Conservation (phyloP, 2,329 filamentous ascomycete species). For the Stemphylium beticola region DNA sequence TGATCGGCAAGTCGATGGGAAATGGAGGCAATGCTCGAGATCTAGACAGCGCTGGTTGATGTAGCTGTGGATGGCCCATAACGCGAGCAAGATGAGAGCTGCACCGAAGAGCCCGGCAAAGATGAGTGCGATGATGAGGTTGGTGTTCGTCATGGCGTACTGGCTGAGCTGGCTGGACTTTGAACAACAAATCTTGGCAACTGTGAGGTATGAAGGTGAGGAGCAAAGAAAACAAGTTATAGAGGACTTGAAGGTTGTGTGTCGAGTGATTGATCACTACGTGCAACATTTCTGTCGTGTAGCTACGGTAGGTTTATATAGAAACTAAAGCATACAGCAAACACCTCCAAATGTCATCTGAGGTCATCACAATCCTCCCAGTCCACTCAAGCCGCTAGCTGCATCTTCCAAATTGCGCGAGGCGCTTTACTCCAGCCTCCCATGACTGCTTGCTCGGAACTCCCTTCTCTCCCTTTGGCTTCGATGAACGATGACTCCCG, state of each 20-base stretch:
- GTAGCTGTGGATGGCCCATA: conserved; percentile 27
- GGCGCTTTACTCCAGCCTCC: too few species aligned
- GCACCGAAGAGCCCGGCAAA: conserved; percentile 31
- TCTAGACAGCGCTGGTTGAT: conserved; percentile 23
- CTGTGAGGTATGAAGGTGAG: not conserved
- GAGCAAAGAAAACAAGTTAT: not conserved
- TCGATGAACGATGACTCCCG: not conserved
- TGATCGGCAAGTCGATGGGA: not conserved
- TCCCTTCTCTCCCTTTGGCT: not conserved
- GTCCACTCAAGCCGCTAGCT: not conserved
- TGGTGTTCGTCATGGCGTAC: conserved; percentile 17
- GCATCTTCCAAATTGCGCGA: too few species aligned
- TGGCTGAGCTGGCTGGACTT: not conserved
- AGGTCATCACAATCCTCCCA: not conserved
- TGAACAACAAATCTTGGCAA: not conserved
- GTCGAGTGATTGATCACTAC: not conserved
- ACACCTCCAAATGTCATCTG: not conserved
- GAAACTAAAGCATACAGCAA: not conserved
- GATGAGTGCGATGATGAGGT: conserved; percentile 25
- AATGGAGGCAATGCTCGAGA: conserved; percentile 26
- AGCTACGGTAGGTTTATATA: not conserved
- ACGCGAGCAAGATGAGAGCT: conserved; percentile 21
- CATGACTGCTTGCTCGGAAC: not conserved
- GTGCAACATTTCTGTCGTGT: not conserved
- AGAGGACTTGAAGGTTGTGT: not conserved